Percentiles rank a stretch among this genome's conserved stretches.
phyloP scores from a whole-genome alignment of 2,329 filamentous ascomycete species.

The Ophiostoma triangulosporum region DNA sequence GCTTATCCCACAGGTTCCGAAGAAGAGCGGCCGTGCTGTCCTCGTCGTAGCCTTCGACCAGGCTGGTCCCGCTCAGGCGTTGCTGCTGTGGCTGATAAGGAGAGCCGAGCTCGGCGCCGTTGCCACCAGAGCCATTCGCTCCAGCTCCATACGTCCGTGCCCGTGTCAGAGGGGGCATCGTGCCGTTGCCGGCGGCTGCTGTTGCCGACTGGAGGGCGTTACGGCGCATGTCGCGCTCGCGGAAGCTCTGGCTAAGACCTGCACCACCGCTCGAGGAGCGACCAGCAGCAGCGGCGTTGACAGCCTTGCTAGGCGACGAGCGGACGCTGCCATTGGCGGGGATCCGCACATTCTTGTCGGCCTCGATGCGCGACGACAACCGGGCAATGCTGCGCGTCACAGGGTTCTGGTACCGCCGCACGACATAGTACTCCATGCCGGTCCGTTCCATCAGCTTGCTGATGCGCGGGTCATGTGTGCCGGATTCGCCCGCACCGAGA shows the following conservation, averaged over 20 bases:
- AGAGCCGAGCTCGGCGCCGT: slow-evolving; percentile 23
- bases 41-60: slow-evolving; percentile 35
- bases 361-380: slow-evolving; percentile 37
- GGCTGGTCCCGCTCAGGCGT: slow-evolving; percentile 35
- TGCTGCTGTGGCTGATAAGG: slow-evolving; percentile 13
- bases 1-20: slow-evolving; percentile 49
- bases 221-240: slow-evolving; percentile 17
- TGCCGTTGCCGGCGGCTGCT: slow-evolving; percentile 3
- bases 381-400: slow-evolving; percentile 48
- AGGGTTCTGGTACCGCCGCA: slow-evolving; percentile 58
- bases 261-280: slow-evolving; percentile 1
- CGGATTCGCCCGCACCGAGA: slow-evolving; percentile 41
- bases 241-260: slow-evolving; percentile 28
- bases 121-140: not conserved
- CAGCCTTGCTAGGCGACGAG: slow-evolving; percentile 1
- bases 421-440: slow-evolving; percentile 60
- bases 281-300: slow-evolving; percentile 10
- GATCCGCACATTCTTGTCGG: slow-evolving; percentile 26
- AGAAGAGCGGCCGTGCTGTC: slow-evolving; percentile 38
- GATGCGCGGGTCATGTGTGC: slow-evolving; percentile 48
- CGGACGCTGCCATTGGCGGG: slow-evolving; percentile 19
- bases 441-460: slow-evolving; percentile 54
- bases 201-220: slow-evolving; percentile 7
- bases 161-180: not conserved
- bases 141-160: not conserved